Conservation (phyloP, 164 flowering plant genomes). For the Dillenia turbinata region DNA sequence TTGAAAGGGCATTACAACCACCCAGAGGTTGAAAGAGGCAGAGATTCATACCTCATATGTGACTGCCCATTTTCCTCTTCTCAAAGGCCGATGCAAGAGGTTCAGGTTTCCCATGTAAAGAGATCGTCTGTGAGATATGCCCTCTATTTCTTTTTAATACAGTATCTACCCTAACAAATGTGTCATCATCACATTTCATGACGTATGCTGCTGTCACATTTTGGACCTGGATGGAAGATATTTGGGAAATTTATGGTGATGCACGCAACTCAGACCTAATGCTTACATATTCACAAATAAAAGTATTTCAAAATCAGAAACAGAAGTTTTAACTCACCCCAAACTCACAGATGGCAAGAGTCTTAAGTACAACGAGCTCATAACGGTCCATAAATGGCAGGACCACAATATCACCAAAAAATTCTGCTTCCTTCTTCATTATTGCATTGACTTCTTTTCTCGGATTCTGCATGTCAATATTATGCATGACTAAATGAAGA, state of each 20-base stretch:
- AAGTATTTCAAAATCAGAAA: neutral
- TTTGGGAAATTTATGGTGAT: neutral
- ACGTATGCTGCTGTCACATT: conserved; percentile 70
- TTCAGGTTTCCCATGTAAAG: conserved; percentile 96
- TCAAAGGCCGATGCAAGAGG: conserved; percentile 82
- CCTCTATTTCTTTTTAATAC: conserved; percentile 62
- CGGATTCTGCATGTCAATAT: conserved; percentile 50
- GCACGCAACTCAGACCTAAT: neutral
- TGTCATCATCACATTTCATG: conserved; percentile 98
- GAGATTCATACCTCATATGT: conserved; percentile 60
- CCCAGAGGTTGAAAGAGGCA: neutral
- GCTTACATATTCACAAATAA: neutral
- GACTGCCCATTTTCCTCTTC: conserved; percentile 97
- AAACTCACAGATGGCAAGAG: conserved; percentile 85
- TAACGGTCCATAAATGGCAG: conserved; percentile 92
- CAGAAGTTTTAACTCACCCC: conserved; percentile 63
- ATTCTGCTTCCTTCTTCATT: conserved; percentile 84
- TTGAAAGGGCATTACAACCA: neutral
- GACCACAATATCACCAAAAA: conserved; percentile 86
- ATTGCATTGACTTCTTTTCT: conserved; percentile 84
- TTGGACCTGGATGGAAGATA: conserved; percentile 49
- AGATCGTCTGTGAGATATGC: conserved; percentile 34
- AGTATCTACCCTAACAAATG: conserved; percentile 77
- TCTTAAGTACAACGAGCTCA: conserved; percentile 96
- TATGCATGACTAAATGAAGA: neutral